A percentile compares a stretch with the other conserved stretches of the same genome.
phyloP scores from a whole-genome alignment of 106 monocot genomes.

The Dendrobium chrysotoxum region DNA sequence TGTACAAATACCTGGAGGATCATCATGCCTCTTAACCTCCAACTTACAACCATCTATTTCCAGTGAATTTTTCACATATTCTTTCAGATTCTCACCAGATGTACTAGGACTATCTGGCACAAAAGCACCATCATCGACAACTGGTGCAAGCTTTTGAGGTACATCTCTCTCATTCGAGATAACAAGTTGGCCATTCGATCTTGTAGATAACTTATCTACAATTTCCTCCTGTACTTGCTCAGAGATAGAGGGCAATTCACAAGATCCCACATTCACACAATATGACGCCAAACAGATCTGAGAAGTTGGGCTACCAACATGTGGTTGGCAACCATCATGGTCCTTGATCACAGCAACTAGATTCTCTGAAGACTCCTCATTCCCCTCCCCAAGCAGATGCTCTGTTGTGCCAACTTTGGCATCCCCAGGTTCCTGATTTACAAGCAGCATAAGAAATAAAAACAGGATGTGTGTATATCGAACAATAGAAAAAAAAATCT shows the following conservation, averaged over 20 bases:
- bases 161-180: background rate
- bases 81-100: background rate
- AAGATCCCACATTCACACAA: background rate
- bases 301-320: background rate
- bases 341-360: background rate
- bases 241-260: background rate
- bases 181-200: background rate
- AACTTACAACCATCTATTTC: background rate
- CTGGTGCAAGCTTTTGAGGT: background rate
- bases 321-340: background rate
- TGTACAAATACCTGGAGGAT: background rate
- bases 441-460: background rate
- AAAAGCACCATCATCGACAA: background rate
- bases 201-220: background rate
- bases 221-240: background rate
- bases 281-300: background rate
- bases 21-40: background rate
- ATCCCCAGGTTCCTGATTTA: constrained; percentile 1
- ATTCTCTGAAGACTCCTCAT: background rate
- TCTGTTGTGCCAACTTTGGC: background rate
- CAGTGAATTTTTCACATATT: background rate
- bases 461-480: background rate
- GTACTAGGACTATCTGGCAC: background rate
- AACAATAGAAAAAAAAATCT: background rate
- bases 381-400: background rate